phyloP scores from a whole-genome alignment of 2,329 filamentous ascomycete genomes.

The Tolypocladium pustulatum region DNA sequence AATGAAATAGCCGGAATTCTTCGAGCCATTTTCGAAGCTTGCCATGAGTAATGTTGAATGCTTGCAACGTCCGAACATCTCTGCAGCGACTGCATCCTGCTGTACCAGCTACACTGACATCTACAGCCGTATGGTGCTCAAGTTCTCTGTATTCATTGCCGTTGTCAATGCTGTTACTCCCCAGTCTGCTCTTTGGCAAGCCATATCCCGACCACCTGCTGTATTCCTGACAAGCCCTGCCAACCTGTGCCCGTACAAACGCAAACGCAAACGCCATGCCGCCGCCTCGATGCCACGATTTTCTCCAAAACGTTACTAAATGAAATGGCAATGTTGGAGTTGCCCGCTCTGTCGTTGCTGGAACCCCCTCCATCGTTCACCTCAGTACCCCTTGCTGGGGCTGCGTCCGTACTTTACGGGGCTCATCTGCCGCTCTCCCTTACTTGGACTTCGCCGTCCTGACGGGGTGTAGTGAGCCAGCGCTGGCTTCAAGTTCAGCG shows the following conservation, averaged over 20 bases:
- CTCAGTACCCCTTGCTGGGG: conserved; percentile 22
- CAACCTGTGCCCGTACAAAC: not conserved
- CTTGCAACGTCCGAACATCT: not conserved
- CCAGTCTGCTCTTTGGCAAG: not conserved
- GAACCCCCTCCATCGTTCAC: not conserved
- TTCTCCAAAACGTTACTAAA: not conserved
- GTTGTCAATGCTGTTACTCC: not conserved
- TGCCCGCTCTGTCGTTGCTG: not conserved
- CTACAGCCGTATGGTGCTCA: not conserved
- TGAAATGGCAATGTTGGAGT: not conserved
- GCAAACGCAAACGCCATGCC: not conserved
- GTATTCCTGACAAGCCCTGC: not conserved
- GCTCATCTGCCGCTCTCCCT: conserved; percentile 36
- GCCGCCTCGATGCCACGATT: not conserved
- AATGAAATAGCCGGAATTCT: not conserved
- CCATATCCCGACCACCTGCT: not conserved
- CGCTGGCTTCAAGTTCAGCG: conserved; percentile 30
- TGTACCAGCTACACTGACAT: not conserved
- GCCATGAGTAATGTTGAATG: not conserved
- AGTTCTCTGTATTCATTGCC: not conserved
- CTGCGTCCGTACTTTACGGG: conserved; percentile 33
- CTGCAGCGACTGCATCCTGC: not conserved
- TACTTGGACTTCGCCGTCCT: conserved; percentile 35
- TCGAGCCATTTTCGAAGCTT: not conserved
- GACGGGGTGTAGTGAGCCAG: conserved; percentile 36